Conservation (phyloP, 2,329 filamentous ascomycete genomes). For the Neocatenulostroma microsporum region DNA sequence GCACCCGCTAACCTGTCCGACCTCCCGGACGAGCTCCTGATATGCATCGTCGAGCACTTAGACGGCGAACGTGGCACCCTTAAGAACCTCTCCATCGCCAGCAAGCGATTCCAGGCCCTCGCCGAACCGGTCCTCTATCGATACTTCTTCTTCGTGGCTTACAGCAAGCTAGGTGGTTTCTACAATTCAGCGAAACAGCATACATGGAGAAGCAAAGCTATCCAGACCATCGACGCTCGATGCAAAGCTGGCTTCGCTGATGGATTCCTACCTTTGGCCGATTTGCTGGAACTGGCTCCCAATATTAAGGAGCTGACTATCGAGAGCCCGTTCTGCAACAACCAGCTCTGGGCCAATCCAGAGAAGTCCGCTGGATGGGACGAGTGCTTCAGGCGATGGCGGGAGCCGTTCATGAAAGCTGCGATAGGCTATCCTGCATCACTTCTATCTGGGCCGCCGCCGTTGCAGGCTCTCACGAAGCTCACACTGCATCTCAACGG, state of each 20-base stretch:
- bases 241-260: neutral
- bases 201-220: neutral
- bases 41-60: conserved; percentile 4
- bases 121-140: conserved; percentile 6
- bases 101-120: conserved; percentile 4
- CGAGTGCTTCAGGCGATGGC: no score
- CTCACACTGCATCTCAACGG: conserved; percentile 8
- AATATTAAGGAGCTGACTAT: conserved; percentile 3
- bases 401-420: no score
- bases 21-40: conserved; percentile 7
- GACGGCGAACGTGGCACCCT: neutral
- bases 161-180: neutral
- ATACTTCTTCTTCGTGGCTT: conserved; percentile 4
- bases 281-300: neutral
- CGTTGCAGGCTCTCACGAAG: conserved; percentile 1
- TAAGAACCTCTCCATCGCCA: neutral
- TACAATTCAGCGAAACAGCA: neutral
- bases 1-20: no score
- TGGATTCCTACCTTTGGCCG: neutral
- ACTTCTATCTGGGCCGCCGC: no score
- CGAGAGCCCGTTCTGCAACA: conserved; percentile 8
- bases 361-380: no score
- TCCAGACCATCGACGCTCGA: conserved; percentile 4
- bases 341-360: conserved; percentile 1
- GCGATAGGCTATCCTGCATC: no score